Conservation (phyloP, 192 early-diverging fungal genomes). For the Mortierella alpina region DNA sequence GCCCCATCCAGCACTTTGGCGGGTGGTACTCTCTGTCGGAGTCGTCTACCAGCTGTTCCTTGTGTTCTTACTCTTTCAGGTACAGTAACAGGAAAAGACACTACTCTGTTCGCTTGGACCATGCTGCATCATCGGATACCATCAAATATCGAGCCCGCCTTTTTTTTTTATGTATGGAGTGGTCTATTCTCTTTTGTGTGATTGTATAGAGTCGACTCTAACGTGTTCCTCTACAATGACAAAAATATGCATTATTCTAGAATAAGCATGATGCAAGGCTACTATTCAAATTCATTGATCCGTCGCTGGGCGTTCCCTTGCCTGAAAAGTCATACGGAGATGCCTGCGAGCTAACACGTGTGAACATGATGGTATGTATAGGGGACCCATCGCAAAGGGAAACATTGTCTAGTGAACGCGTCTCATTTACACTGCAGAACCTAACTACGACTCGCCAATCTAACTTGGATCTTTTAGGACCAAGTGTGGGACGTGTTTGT, state of each 20-base stretch:
- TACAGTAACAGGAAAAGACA: slow-evolving; percentile 32
- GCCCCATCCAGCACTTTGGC: slow-evolving; percentile 95
- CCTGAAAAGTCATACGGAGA: slow-evolving; percentile 96
- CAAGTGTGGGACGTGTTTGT: slow-evolving; percentile 93
- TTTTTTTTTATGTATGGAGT: not conserved
- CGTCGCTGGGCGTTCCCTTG: slow-evolving; percentile 79
- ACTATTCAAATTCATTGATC: slow-evolving; percentile 85
- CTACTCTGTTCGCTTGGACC: too few relatives aligned
- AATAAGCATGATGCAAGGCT: slow-evolving; percentile 88
- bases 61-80: slow-evolving; percentile 92
- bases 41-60: slow-evolving; percentile 91
- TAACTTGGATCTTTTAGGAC: slow-evolving; percentile 51
- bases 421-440: too few relatives aligned
- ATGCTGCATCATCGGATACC: too few relatives aligned
- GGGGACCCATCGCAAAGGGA: not conserved
- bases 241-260: slow-evolving; percentile 55
- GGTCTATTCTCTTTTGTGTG: too few relatives aligned
- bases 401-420: too few relatives aligned
- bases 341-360: slow-evolving; percentile 81
- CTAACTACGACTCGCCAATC: not conserved
- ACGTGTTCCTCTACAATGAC: not conserved
- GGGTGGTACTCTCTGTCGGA: slow-evolving; percentile 84
- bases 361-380: slow-evolving; percentile 75
- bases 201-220: too few relatives aligned
- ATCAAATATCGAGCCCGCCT: too few relatives aligned